Base-by-base conservation (phyloP, 2,329 filamentous ascomycete species). In the Cryphonectria japonica region DNA sequence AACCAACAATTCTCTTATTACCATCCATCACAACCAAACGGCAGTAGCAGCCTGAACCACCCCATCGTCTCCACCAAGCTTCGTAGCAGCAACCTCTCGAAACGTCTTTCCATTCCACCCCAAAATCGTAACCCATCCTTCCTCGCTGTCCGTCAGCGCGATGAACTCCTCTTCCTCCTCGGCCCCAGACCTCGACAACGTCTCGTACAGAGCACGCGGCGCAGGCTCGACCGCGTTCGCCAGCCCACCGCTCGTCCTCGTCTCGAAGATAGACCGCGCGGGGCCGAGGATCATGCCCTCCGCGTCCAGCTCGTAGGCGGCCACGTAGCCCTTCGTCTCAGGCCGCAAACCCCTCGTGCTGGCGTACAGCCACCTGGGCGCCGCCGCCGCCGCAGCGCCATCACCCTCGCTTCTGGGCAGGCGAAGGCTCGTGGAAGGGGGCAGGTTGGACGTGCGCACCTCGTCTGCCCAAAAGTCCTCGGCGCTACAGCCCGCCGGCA, bases 1-100 rank as follows among this genome's bases (percentile, higher is more conserved):
- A 0, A 6, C 34, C 61, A 26, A 8, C 6, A 13, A 39, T 39
- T 9, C 11, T 26, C 4, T 26, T n/a, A 2, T 19, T n/a, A n/a
- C n/a, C 41, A 79, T 77, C 64, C 80, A 22, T 85, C 85, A 74
- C 84, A 85, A 16, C 71, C 71, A 73, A 4, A 71, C 71, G 9
- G 69, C 69, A 39, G 71, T 73, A 9, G 71, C 71, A 39, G 66
- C 71, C 34, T 69, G 46, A 14, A 54, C 69, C 16, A 66, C 69
- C 69, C 60, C 57, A 29, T 64, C 70, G 16, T 67, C 59, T 1
- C 63, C 14, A 16, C 39, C 67, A 22, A 73, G 65, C 29, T 26
- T 69, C 32, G 64, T 69, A 9, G 59, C 34, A 19, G 71, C 71
- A 39, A 65, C 71, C 66, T 73, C 71, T 19, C 69, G 60, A 22